A percentile compares a stretch with the other conserved stretches of the same genome.
phyloP scores from a whole-genome alignment of 352 stramenopile genomes.

The Phytophthora crassamura region DNA sequence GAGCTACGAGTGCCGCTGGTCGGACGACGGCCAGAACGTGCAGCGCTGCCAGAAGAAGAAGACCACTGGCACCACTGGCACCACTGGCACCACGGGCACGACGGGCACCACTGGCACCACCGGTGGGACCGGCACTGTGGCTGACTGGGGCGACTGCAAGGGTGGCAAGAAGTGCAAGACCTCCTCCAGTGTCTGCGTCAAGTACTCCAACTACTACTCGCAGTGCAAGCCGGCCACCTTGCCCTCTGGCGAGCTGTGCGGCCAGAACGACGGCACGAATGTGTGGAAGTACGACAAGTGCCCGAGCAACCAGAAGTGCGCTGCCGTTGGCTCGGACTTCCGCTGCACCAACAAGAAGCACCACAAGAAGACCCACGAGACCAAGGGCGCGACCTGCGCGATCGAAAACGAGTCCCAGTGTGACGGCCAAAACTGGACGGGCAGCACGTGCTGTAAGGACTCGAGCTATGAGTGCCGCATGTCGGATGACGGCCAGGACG shows the following conservation, averaged over 20 bases:
- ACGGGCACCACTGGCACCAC: slow-evolving; percentile 14
- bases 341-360: slow-evolving; percentile 39
- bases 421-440: slow-evolving; percentile 29
- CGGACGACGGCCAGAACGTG: slow-evolving; percentile 41
- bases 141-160: slow-evolving; percentile 33
- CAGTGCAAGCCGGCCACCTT: slow-evolving; percentile 39
- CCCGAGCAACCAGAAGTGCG: slow-evolving; percentile 37
- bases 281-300: slow-evolving; percentile 45
- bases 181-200: slow-evolving; percentile 21
- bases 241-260: slow-evolving; percentile 31
- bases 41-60: slow-evolving; percentile 40
- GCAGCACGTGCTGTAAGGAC: slow-evolving; percentile 28
- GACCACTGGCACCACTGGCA: slow-evolving; percentile 7
- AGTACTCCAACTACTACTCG: slow-evolving; percentile 42
- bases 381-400: slow-evolving; percentile 17
- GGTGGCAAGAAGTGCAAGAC: slow-evolving; percentile 17
- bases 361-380: slow-evolving; percentile 15
- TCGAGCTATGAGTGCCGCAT: slow-evolving; percentile 26
- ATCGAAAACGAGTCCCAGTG: slow-evolving; percentile 32
- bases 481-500: slow-evolving; percentile 22
- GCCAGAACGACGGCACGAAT: slow-evolving; percentile 45
- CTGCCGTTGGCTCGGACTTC: slow-evolving; percentile 28
- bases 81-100: background rate
- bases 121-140: slow-evolving; percentile 7
- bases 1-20: slow-evolving; percentile 44